A percentile compares a stretch with the other conserved stretches of the same genome.
Evolutionary conservation across 208 protist genomes (phyloP).

Genomic region (Herpetomonas samuelpessoai): DNA sequence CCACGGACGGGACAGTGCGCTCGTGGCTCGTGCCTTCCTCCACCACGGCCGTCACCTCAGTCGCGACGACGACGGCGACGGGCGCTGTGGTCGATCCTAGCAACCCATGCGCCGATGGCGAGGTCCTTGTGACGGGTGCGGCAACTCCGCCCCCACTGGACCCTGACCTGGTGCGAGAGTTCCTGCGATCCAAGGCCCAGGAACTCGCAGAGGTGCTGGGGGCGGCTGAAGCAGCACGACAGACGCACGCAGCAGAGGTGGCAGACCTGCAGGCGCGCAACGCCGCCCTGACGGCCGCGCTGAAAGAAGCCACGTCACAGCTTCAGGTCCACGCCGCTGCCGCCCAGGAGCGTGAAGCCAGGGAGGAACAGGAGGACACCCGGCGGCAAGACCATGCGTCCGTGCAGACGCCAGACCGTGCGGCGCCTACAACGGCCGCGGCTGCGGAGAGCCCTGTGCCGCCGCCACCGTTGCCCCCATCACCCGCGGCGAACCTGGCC

Average conservation of each 20-base stretch:
- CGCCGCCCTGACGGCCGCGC: conserved; percentile 25
- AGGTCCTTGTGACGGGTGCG: not conserved
- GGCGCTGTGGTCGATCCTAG: not conserved
- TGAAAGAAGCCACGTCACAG: conserved; percentile 27
- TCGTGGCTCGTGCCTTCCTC: conserved; percentile 43
- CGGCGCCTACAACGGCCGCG: no score
- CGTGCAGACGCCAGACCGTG: not conserved
- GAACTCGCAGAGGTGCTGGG: conserved; percentile 16
- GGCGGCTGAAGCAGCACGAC: conserved; percentile 12
- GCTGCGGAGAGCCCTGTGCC: not conserved
- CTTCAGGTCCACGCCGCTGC: conserved; percentile 8
- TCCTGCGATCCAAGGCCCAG: conserved; percentile 31
- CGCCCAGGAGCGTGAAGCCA: no score
- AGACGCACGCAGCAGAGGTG: conserved; percentile 20
- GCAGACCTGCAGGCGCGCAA: conserved; percentile 29
- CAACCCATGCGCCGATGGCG: not conserved
- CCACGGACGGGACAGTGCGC: conserved; percentile 57
- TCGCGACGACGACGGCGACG: not conserved
- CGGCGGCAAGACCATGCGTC: no score
- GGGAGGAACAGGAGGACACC: no score
- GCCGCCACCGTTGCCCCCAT: conserved; percentile 2
- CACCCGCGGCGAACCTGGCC: not conserved
- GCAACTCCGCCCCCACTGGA: conserved; percentile 9
- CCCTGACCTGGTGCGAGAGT: conserved; percentile 22
- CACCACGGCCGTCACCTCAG: not conserved